These are phyloP conservation scores for Mycena albidolilacea DNA, from an alignment of 768 basidiomycete species.

Conservation along the genomic window DNA sequence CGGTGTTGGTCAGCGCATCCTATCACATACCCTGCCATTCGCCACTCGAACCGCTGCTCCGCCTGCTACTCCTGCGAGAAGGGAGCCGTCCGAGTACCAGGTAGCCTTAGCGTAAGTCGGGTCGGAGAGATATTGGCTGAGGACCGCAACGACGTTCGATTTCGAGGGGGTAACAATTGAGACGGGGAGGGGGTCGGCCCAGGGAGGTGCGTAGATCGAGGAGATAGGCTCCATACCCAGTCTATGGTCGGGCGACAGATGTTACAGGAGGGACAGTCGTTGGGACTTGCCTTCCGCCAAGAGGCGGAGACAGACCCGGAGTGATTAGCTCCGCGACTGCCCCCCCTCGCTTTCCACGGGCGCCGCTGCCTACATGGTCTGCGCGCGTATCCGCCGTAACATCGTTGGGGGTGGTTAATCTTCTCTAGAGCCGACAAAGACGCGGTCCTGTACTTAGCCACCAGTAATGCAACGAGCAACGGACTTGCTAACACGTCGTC, in stretches of 20 bases:
- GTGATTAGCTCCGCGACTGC: conserved; percentile 1
- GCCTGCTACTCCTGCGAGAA: too few species aligned
- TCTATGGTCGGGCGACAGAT: not conserved
- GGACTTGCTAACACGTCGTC: too few species aligned
- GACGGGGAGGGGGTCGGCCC: conserved; percentile 2
- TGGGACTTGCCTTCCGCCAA: conserved; percentile 3
- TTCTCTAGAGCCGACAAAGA: too few species aligned
- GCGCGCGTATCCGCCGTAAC: not conserved
- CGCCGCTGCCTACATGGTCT: not conserved
- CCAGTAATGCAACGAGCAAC: too few species aligned
- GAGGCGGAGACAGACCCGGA: conserved; percentile 16
- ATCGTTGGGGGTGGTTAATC: too few species aligned
- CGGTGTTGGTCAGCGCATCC: too few species aligned
- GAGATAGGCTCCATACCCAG: not conserved
- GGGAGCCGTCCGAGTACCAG: too few species aligned
- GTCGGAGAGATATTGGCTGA: not conserved
- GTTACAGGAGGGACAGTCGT: conserved; percentile 3
- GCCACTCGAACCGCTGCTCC: too few species aligned
- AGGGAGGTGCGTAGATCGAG: not conserved
- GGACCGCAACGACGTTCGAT: not conserved
- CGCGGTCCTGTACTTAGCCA: too few species aligned
- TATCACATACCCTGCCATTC: too few species aligned
- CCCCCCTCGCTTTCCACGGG: conserved; percentile 10
- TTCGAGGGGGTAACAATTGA: not conserved
- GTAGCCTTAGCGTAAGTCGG: too few species aligned